Evolutionary conservation across 2,329 filamentous ascomycete genomes (phyloP).

Genomic region (Dactylellina parvicollis): DNA sequence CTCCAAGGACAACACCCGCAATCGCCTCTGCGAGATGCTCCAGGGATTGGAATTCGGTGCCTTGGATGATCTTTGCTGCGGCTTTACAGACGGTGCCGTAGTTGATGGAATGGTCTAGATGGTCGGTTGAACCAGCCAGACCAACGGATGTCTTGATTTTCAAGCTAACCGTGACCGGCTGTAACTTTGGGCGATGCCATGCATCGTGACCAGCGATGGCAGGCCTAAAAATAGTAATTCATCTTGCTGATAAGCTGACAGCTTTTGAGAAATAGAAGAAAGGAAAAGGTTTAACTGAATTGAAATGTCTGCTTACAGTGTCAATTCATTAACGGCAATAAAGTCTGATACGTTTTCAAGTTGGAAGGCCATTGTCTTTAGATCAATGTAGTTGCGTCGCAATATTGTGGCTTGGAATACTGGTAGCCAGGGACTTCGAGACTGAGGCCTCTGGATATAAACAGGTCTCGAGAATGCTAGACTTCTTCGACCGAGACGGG

Average conservation of each 20-base stretch:
- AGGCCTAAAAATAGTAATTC: constrained; percentile 37
- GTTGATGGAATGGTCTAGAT: constrained; percentile 58
- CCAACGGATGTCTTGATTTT: constrained; percentile 58
- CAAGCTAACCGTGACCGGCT: constrained; percentile 57
- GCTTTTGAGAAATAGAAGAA: neutral
- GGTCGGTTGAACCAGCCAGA: constrained; percentile 58
- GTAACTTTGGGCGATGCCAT: constrained; percentile 56
- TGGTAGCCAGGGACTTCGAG: neutral
- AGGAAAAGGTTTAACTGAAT: neutral
- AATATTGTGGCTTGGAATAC: neutral
- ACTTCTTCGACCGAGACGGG: constrained; percentile 10
- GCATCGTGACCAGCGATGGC: constrained; percentile 52
- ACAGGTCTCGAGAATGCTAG: neutral
- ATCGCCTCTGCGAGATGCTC: constrained; percentile 57
- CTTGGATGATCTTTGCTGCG: constrained; percentile 55
- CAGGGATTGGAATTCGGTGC: constrained; percentile 53
- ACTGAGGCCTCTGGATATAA: neutral
- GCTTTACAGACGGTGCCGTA: constrained; percentile 58
- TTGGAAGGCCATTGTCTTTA: constrained; percentile 51
- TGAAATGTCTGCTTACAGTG: constrained; percentile 29
- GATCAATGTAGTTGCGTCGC: constrained; percentile 29
- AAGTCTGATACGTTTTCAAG: constrained; percentile 34
- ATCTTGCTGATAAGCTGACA: neutral
- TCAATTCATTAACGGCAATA: constrained; percentile 46
- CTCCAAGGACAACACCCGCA: constrained; percentile 54